Evolutionary conservation across 805 yeast genomes (phyloP).

Genomic region (Blastobotrys attinorum): DNA sequence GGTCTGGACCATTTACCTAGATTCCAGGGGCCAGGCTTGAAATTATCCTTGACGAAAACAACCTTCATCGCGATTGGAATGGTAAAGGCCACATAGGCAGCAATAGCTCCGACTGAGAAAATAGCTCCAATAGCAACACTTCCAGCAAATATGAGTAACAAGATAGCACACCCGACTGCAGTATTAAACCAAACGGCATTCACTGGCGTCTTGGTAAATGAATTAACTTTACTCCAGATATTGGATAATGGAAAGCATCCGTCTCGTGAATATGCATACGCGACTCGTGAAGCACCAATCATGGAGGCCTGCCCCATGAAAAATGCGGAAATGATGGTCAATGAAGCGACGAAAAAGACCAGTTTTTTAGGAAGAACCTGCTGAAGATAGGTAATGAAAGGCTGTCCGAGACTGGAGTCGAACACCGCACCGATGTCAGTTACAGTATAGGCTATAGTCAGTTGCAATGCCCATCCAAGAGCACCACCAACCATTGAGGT

Average conservation of each 20-base stretch:
- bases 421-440: conserved; percentile 2
- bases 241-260: conserved; percentile 61
- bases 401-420: conserved; percentile 31
- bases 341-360: conserved; percentile 55
- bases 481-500: conserved; percentile 51
- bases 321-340: conserved; percentile 51
- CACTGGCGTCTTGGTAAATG: conserved; percentile 52
- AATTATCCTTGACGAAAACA: conserved; percentile 40
- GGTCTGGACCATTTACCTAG: conserved; percentile 45
- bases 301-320: conserved; percentile 58
- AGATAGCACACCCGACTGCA: conserved; percentile 34
- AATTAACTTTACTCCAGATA: conserved; percentile 49
- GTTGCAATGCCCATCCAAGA: conserved; percentile 49
- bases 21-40: conserved; percentile 60
- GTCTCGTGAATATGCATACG: conserved; percentile 73
- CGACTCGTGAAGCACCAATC: conserved; percentile 60
- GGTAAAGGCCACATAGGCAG: conserved; percentile 61
- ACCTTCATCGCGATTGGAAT: conserved; percentile 49
- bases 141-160: conserved; percentile 52
- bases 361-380: conserved; percentile 51
- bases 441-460: conserved; percentile 41
- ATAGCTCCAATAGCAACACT: conserved; percentile 58
- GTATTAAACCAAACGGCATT: conserved; percentile 51
- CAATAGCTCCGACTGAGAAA: conserved; percentile 54
- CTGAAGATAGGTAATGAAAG: conserved; percentile 49